phyloP scores from a whole-genome alignment of 208 protist genomes.

The Crithidia thermophila region DNA sequence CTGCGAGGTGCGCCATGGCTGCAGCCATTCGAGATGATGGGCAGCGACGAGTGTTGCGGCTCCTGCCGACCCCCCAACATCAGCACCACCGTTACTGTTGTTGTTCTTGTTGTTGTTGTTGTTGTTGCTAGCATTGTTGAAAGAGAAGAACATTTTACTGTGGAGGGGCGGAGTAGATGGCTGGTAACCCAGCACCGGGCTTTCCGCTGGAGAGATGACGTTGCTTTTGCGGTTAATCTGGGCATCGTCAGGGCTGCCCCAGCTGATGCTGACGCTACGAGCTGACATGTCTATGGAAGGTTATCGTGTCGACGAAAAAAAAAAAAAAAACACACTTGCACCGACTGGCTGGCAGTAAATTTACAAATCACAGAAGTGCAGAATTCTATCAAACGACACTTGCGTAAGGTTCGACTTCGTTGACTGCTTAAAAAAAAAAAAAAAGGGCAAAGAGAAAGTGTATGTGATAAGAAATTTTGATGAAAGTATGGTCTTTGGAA shows the following conservation, averaged over 20 bases:
- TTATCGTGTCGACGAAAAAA: constrained; percentile 5
- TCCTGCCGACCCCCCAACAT: no score
- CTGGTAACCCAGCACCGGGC: no score
- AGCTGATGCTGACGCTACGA: constrained; percentile 3
- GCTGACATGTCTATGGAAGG: background rate
- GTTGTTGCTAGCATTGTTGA: background rate
- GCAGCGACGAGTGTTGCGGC: background rate
- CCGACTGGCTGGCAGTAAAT: no score
- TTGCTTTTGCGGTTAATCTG: background rate
- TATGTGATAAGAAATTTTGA: no score
- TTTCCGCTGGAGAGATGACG: no score
- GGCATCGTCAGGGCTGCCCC: background rate
- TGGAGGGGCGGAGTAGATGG: no score
- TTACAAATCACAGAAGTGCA: background rate
- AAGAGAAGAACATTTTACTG: constrained; percentile 5
- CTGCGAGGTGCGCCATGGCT: constrained; percentile 54
- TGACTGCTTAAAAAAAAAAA: background rate
- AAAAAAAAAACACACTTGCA: background rate
- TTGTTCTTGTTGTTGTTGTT: background rate
- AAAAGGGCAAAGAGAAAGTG: background rate
- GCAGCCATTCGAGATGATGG: constrained; percentile 30
- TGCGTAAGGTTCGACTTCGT: no score
- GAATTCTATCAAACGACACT: background rate
- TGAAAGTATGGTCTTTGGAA: no score
- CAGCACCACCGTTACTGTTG: background rate